Base-by-base conservation (phyloP, 176 grass and related monocot genomes). In the Oryza rufipogon region DNA sequence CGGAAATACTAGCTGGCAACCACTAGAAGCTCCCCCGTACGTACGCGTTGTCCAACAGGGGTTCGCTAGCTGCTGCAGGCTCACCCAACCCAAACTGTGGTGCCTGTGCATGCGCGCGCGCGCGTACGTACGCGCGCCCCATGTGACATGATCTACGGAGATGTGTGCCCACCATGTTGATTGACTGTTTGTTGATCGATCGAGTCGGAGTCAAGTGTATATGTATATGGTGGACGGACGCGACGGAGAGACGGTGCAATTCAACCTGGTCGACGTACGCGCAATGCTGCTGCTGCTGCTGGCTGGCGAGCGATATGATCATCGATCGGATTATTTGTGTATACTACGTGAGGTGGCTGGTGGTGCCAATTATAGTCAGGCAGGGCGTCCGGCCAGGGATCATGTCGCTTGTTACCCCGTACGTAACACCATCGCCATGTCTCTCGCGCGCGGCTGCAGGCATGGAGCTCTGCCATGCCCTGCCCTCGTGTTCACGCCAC, bases 341-440 rank as follows among this genome's bases (percentile, higher is more conserved):
- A 39, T 23, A 39, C 38, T 39, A 63, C 20, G 58, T 63, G 64
- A 54, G 61, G 73, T 48, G 20, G n/a, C 73, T 42, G 60, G 36
- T 30, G 9, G 20, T 7, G 7, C 61, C 71, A 68, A 76, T 68
- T 22, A 63, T 63, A 63, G 54, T 7, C 17, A 28, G 63, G 70
- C 81, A 73, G 68, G 68, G 75, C 51, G 64, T 80, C 87, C 20
- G 51, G 56, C 87, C 26, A 51, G 56, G 87, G 68, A 74, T 84
- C 78, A 61, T 85, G 83, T 61, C 78, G 52, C 78, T 52, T 11
- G 72, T 30, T 81, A 70, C 76, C 63, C 52, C 26, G 26, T 26
- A 26, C 11, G 48, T 74, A 69, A 64, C 39, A 58, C 65, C 67
- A 74, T 41, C 58, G 25, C 45, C 66, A 68, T 86, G 84, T 74